Evolutionary conservation across 345 rosid species (phyloP).

Genomic region (Salix udensis): DNA sequence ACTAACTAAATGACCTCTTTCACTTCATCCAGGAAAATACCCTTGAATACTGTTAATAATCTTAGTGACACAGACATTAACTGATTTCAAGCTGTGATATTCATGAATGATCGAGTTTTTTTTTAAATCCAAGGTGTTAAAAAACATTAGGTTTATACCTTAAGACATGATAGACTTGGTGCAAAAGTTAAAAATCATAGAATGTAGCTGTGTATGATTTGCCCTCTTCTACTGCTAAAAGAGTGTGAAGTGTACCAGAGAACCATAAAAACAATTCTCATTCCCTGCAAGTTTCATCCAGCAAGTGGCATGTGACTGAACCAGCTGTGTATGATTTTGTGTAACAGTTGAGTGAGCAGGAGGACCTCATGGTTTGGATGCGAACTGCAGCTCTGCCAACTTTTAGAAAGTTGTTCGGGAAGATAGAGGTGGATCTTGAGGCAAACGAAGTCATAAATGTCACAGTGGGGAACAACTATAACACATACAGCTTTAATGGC

Average conservation of each 20-base stretch:
- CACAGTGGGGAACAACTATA: slow-evolving; percentile 59
- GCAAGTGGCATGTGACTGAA: slow-evolving; percentile 11
- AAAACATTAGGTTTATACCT: not conserved
- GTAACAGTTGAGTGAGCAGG: slow-evolving; percentile 82
- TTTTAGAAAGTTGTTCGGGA: slow-evolving; percentile 91
- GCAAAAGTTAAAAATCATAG: not conserved
- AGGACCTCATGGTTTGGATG: slow-evolving; percentile 98
- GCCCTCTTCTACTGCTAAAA: not conserved
- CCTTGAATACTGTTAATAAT: not conserved
- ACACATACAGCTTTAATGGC: slow-evolving; percentile 90
- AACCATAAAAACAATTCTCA: not conserved
- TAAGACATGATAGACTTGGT: not conserved
- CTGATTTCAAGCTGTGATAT: not conserved
- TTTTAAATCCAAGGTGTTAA: not conserved
- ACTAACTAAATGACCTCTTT: not conserved
- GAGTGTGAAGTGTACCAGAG: not conserved
- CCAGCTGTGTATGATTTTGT: slow-evolving; percentile 12
- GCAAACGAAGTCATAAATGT: slow-evolving; percentile 51
- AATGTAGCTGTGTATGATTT: not conserved
- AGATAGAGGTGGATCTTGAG: slow-evolving; percentile 77
- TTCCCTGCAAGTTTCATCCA: not conserved
- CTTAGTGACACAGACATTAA: not conserved
- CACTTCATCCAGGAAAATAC: not conserved
- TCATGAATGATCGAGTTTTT: not conserved
- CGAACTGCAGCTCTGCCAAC: slow-evolving; percentile 99